Evolutionary conservation across 2,329 filamentous ascomycete species (phyloP), one percentile per base, ranked within the genome.

Genomic region (Trichoderma cornu-damae): DNA sequence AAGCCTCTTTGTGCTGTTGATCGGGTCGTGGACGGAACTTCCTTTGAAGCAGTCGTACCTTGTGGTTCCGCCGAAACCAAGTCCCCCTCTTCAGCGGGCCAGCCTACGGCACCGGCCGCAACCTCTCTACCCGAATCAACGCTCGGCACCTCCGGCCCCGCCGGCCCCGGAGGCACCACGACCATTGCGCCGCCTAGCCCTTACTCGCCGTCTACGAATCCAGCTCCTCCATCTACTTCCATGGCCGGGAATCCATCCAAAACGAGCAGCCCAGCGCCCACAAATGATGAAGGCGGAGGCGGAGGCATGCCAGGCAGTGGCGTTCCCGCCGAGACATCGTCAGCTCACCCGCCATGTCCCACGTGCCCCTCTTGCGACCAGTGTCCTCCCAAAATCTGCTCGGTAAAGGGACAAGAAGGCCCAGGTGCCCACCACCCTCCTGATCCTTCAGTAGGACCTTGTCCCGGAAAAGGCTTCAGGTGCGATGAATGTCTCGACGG

Each of bases 401-500:
- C 56, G 9, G 12, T 38, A 4, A 16, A 38, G n/a, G 26, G 24
- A 12, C 8, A 49, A 6, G 37, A 34, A 11, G 34, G 37, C 7
- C 22, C 43, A 32, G 37, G 49, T 42, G 11, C 18, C 11, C 35
- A 40, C 26, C 57, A 46, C 14, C 35, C 57, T 12, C 57, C 49
- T 49, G 43, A 58, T 48, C 34, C 57, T 32, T 48, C 28, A 18
- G 28, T 37, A 18, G 62, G 61, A 6, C 60, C 66, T 6, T 69
- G 67, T 26, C 63, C 66, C 1, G 66, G 64, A 5, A 60, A 57
- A 40, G 68, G 69, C 0, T 68, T 66, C 35, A 60, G 57, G 4
- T 70, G 68, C 50, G 50, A 60, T 2, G 67, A 70, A 16, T 70
- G 68, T 35, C 61, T 66, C 5, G 60, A 69, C 40, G 67, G 68